Conservation (phyloP, 208 protist genomes). For the Trypanosoma platydactyli region DNA sequence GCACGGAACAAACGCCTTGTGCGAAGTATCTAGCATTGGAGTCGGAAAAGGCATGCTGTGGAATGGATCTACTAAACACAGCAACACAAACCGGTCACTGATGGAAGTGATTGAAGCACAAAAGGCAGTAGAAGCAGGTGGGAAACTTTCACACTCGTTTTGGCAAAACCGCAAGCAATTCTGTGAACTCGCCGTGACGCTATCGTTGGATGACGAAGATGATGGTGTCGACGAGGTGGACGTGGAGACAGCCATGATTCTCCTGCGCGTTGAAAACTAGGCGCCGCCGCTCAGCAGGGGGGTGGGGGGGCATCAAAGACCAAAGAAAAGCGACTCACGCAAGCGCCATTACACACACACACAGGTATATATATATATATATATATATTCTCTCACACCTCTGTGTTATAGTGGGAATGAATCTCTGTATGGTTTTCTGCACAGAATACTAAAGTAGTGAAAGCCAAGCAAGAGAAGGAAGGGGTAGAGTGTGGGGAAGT, state of each 20-base stretch:
- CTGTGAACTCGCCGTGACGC: slow-evolving; percentile 70
- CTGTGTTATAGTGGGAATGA: too few species aligned
- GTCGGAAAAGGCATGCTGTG: slow-evolving; percentile 85
- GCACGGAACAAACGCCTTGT: slow-evolving; percentile 31
- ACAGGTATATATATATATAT: too few species aligned
- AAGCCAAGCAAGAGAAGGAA: too few species aligned
- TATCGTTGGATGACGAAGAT: slow-evolving; percentile 74
- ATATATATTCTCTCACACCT: too few species aligned
- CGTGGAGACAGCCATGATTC: slow-evolving; percentile 80
- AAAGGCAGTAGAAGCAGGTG: slow-evolving; percentile 58
- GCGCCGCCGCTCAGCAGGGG: neutral
- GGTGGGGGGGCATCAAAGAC: neutral
- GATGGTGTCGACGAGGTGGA: slow-evolving; percentile 78
- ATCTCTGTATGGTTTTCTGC: too few species aligned
- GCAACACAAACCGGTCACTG: slow-evolving; percentile 71
- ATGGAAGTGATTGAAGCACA: slow-evolving; percentile 86
- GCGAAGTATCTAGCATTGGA: slow-evolving; percentile 80
- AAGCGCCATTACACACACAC: too few species aligned
- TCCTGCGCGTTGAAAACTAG: slow-evolving; percentile 44
- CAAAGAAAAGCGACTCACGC: neutral
- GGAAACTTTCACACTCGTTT: slow-evolving; percentile 49
- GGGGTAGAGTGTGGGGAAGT: too few species aligned
- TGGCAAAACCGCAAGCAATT: slow-evolving; percentile 82
- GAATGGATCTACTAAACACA: slow-evolving; percentile 70
- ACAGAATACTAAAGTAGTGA: too few species aligned